A percentile compares a stretch with the other conserved stretches of the same genome.
Conservation (phyloP, 805 yeast species). For the Candida yuanshanica region DNA sequence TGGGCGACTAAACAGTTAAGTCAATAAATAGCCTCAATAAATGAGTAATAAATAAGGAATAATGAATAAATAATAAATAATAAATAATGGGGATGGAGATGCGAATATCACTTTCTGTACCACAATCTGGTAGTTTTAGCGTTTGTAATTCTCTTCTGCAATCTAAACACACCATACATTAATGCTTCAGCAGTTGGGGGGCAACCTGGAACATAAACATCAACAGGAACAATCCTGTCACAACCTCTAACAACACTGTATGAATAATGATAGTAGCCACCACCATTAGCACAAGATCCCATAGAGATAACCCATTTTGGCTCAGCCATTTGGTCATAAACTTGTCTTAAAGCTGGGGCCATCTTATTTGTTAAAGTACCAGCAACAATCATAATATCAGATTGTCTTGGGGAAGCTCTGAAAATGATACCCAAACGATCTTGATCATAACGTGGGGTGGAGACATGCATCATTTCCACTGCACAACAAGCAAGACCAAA, state of each 20-base stretch:
- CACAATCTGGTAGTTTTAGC: conserved; percentile 78
- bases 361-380: conserved; percentile 88
- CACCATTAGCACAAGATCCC: conserved; percentile 95
- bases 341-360: conserved; percentile 93
- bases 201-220: conserved; percentile 88
- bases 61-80: conserved; percentile 1
- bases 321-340: conserved; percentile 90
- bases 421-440: conserved; percentile 89
- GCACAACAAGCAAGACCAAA: conserved; percentile 93
- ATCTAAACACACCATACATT: conserved; percentile 84
- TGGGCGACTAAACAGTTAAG: too few species aligned
- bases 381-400: conserved; percentile 89
- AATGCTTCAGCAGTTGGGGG: conserved; percentile 90
- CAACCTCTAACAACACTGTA: conserved; percentile 88
- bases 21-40: conserved; percentile 1
- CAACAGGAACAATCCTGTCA: conserved; percentile 84
- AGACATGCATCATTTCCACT: conserved; percentile 92
- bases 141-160: conserved; percentile 85
- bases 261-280: conserved; percentile 88
- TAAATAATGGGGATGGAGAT: not conserved
- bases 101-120: conserved; percentile 51
- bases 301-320: conserved; percentile 92
- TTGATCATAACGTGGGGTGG: conserved; percentile 88
- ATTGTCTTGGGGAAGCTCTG: conserved; percentile 91
- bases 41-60: conserved; percentile 6